These are phyloP conservation scores for Chlorociboria aeruginascens DNA, from an alignment of 495 filamentous ascomycete species.

Conservation along the genomic window DNA sequence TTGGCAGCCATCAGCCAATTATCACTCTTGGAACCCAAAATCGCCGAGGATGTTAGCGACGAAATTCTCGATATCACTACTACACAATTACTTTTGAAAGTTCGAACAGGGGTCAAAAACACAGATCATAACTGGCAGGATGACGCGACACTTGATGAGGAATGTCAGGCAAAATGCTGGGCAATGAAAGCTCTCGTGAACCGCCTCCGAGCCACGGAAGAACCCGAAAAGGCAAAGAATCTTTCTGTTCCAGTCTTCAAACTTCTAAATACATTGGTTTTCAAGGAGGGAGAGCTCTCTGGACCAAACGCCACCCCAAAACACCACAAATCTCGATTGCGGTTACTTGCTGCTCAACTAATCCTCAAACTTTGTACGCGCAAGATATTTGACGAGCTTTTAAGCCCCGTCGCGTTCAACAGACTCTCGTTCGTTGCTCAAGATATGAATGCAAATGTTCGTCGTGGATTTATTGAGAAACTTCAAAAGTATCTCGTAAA, in stretches of 20 bases:
- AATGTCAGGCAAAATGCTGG: conserved; percentile 74
- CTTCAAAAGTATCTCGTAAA: conserved; percentile 77
- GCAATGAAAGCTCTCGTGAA: conserved; percentile 87
- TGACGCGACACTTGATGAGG: conserved; percentile 60
- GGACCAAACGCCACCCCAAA: conserved; percentile 61
- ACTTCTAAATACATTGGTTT: conserved; percentile 63
- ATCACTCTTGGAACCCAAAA: conserved; percentile 60
- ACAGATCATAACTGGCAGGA: conserved; percentile 51
- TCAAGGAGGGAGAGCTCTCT: conserved; percentile 64
- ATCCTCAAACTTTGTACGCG: conserved; percentile 72
- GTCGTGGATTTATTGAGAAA: conserved; percentile 64
- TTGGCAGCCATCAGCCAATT: conserved; percentile 77
- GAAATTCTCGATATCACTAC: conserved; percentile 69
- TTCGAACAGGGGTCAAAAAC: conserved; percentile 41
- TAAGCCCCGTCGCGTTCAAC: conserved; percentile 66
- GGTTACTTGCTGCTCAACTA: conserved; percentile 70
- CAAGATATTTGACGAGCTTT: conserved; percentile 62
- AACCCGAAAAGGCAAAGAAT: conserved; percentile 47
- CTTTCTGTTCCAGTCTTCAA: conserved; percentile 59
- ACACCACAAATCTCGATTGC: conserved; percentile 62
- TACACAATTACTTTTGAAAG: conserved; percentile 59
- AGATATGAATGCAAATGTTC: conserved; percentile 60
- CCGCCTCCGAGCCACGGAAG: conserved; percentile 55
- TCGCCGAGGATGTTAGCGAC: conserved; percentile 56
- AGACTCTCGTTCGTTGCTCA: conserved; percentile 66